These are phyloP conservation scores for Pseudohalonectria lignicola DNA, from an alignment of 2,329 filamentous ascomycete species.

Conservation along the genomic window DNA sequence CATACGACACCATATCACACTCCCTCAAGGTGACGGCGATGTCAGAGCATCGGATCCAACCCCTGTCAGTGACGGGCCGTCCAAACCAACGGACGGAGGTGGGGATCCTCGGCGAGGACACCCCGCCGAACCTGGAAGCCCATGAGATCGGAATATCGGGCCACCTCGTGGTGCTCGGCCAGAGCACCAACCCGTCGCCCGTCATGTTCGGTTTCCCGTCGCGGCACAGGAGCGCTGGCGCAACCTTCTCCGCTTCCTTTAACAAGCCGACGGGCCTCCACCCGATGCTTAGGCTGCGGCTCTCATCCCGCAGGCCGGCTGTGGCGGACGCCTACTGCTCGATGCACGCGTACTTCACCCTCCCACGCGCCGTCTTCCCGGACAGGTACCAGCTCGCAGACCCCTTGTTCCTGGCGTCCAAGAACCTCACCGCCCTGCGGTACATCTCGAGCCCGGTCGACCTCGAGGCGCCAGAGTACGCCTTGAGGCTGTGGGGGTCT, in stretches of 20 bases:
- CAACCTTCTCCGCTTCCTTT: conserved; percentile 53
- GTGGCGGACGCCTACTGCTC: conserved; percentile 45
- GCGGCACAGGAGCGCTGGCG: conserved; percentile 44
- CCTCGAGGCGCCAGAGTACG: conserved; percentile 82
- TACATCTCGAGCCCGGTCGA: conserved; percentile 70
- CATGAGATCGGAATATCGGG: conserved; percentile 73
- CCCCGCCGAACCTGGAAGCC: conserved; percentile 44
- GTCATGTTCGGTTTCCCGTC: conserved; percentile 78
- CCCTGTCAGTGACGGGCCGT: conserved; percentile 27
- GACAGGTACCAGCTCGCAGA: conserved; percentile 80
- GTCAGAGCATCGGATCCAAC: conserved; percentile 41
- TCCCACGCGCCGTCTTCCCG: conserved; percentile 72
- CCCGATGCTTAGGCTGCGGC: conserved; percentile 60
- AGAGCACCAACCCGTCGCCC: conserved; percentile 60
- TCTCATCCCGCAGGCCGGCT: conserved; percentile 39
- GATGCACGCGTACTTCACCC: conserved; percentile 69
- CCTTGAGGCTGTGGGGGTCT: conserved; percentile 67
- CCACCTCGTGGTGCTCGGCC: conserved; percentile 65
- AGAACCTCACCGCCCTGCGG: conserved; percentile 61
- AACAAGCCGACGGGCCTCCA: conserved; percentile 69
- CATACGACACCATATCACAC: conserved; percentile 60
- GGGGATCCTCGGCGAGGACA: conserved; percentile 62
- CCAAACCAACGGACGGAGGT: conserved; percentile 55
- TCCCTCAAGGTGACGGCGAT: conserved; percentile 53
- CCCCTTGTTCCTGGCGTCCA: conserved; percentile 65